A percentile compares a stretch with the other conserved stretches of the same genome.
Conservation (phyloP, 2,329 filamentous ascomycete species). For the Ceratocystis huliohia region DNA sequence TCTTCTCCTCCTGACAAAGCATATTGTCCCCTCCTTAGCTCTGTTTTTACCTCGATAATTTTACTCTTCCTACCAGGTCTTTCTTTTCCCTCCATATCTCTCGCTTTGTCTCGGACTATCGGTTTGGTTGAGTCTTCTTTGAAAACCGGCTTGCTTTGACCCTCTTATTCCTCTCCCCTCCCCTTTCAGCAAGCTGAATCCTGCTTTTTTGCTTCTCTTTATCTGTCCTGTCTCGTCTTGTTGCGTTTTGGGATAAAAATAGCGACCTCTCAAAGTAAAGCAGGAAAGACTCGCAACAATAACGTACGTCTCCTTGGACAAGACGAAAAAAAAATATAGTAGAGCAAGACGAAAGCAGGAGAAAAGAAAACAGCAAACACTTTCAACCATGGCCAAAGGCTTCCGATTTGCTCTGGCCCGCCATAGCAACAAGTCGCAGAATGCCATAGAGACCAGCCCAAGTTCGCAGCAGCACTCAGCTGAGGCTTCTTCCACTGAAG, state of each 20-base stretch:
- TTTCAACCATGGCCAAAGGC: conserved; percentile 13
- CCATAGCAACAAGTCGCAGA: conserved; percentile 17
- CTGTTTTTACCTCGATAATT: neutral
- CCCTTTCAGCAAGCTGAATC: neutral
- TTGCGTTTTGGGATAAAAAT: conserved; percentile 9
- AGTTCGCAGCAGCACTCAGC: neutral
- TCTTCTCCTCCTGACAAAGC: neutral
- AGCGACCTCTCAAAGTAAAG: neutral
- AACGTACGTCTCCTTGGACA: neutral
- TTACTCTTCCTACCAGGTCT: neutral
- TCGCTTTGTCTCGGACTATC: conserved; percentile 8
- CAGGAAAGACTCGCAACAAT: neutral
- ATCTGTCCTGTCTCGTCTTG: neutral
- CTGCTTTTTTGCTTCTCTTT: neutral
- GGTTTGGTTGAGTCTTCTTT: neutral
- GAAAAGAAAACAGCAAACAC: neutral
- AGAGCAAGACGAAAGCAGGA: neutral
- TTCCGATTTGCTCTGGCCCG: conserved; percentile 12
- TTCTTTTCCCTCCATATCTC: conserved; percentile 19
- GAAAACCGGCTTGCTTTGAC: neutral
- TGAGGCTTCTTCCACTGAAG: conserved; percentile 2
- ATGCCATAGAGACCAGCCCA: conserved; percentile 13
- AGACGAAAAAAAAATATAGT: neutral
- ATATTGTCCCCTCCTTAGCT: neutral
- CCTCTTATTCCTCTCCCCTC: neutral